These are phyloP conservation scores for Starmera amethionina DNA, from an alignment of 805 yeast species.

Conservation along the genomic window DNA sequence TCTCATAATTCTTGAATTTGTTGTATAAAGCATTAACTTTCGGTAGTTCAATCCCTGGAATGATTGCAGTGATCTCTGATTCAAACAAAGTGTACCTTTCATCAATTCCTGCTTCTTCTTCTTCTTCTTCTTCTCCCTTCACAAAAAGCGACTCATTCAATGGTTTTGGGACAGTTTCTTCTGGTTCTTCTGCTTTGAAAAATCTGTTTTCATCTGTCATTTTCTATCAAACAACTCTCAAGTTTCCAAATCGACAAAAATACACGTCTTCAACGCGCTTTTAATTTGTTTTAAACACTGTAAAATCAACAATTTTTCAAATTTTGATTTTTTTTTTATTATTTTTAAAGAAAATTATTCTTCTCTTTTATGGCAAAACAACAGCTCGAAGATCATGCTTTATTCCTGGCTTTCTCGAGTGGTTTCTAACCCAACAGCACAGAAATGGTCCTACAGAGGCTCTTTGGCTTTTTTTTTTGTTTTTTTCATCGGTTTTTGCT, in stretches of 20 bases:
- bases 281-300: too few relatives aligned
- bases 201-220: background rate
- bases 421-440: slow-evolving; percentile 3
- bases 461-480: slow-evolving; percentile 31
- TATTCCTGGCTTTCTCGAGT: background rate
- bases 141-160: slow-evolving; percentile 7
- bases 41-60: slow-evolving; percentile 21
- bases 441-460: slow-evolving; percentile 35
- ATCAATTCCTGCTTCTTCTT: slow-evolving; percentile 7
- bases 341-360: background rate
- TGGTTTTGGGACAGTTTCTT: background rate
- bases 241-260: background rate
- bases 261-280: background rate
- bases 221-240: background rate
- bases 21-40: slow-evolving; percentile 16
- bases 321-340: too few relatives aligned
- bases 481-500: slow-evolving; percentile 44
- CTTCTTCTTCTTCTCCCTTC: slow-evolving; percentile 7
- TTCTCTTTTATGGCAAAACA: background rate
- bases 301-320: too few relatives aligned
- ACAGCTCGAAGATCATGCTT: slow-evolving; percentile 9
- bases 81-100: slow-evolving; percentile 18
- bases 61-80: slow-evolving; percentile 23
- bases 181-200: background rate
- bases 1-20: slow-evolving; percentile 17